phyloP scores from a whole-genome alignment of 148 eudicot species.

The Rhododendron ovatum region DNA sequence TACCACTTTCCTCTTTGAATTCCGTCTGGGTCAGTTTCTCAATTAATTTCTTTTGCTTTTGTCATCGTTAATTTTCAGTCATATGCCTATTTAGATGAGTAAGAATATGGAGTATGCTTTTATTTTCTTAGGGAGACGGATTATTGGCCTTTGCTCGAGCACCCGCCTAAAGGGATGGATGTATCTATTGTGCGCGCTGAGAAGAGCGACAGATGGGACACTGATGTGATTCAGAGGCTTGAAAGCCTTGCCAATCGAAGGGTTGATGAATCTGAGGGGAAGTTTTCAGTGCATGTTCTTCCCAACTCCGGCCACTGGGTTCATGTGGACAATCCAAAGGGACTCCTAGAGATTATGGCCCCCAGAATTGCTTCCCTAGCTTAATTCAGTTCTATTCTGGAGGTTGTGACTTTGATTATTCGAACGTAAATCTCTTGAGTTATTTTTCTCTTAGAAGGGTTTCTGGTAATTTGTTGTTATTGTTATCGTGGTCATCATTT shows the following conservation, averaged over 20 bases:
- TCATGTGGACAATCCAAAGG: conserved; percentile 93
- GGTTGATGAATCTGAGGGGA: conserved; percentile 51
- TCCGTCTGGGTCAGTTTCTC: neutral
- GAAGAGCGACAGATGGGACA: conserved; percentile 91
- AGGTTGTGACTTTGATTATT: neutral
- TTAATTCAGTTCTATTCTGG: conserved; percentile 4
- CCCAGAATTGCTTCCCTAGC: conserved; percentile 62
- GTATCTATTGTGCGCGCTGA: conserved; percentile 77
- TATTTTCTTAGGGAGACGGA: conserved; percentile 55
- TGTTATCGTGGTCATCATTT: too few species aligned
- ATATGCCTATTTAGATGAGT: neutral
- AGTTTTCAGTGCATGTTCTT: conserved; percentile 60
- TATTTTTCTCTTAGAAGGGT: too few species aligned
- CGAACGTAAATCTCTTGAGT: too few species aligned
- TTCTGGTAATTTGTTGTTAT: too few species aligned
- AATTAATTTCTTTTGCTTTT: neutral
- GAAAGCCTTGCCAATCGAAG: conserved; percentile 41
- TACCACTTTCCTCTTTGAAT: neutral
- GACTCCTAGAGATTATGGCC: conserved; percentile 79
- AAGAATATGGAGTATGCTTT: neutral
- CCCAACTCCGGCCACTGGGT: conserved; percentile 98
- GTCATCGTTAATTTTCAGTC: neutral
- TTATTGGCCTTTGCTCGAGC: conserved; percentile 72
- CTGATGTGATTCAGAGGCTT: conserved; percentile 52
- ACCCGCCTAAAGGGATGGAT: conserved; percentile 69